Evolutionary conservation across 495 filamentous ascomycete genomes (phyloP), one percentile per base, ranked within the genome.

Genomic region (Podospora pseudopauciseta): DNA sequence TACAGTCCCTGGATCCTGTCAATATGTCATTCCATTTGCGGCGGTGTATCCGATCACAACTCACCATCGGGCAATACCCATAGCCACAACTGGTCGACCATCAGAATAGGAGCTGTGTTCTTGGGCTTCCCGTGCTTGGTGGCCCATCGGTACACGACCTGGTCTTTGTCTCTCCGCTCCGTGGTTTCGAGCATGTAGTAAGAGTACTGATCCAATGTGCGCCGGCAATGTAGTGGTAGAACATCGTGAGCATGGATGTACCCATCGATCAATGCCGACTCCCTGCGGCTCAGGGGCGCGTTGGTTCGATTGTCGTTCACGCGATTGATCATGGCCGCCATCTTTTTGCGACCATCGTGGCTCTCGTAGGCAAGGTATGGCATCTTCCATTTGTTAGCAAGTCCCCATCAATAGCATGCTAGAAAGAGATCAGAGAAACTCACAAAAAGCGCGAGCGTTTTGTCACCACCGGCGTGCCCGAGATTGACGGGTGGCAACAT

Each of bases 81-180:
- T 0, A 71, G 54, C 71, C 71, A 73, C 27, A 73, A 61, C 60
- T 73, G 71, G 60, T 73, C 71, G 9, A 73, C 62, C 71, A 73
- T 73, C 39, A 73, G 27, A 23, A 73, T 68, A 7, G 71, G 71
- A 20, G 66, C 20, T 39, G 68, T 66, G 34, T 72, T 69, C 15
- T 67, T 9, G 13, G 66, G 59, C 27, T 19, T 30, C 28, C 26
- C 39, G 20, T 27, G 54, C 5, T 59, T 67, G 55, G 60, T 68
- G 26, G 70, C 70, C 70, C 70, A 72, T 19, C 67, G 30, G 44
- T 68, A 72, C 1, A 64, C 67, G 15, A 72, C 70, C 19, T 72
- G 70, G 28, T 64, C 66, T 39, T 72, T 72, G 67, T 72, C 70
- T 23, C 70, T 23, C 3, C 64, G 55, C 58, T 72, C 70, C 19